Conservation (phyloP, 768 basidiomycete species). For the Mycena pura region DNA sequence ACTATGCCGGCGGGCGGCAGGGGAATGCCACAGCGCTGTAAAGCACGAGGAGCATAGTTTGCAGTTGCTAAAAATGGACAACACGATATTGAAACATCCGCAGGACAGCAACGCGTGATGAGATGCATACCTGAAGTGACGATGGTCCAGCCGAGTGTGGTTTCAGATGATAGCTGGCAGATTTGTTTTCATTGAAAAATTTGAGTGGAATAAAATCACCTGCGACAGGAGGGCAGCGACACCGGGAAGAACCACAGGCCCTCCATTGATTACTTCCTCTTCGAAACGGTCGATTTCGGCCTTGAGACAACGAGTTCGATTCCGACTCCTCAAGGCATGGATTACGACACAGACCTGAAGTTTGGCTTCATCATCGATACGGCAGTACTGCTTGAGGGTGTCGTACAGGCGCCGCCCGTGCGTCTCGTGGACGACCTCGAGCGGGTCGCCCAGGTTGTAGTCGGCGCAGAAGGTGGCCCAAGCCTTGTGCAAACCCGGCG, state of each 20-base stretch:
- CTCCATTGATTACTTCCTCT: constrained; percentile 69
- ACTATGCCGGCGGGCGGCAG: constrained; percentile 66
- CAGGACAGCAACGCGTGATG: background rate
- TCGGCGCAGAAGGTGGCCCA: constrained; percentile 73
- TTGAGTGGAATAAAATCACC: no score
- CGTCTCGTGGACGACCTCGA: constrained; percentile 58
- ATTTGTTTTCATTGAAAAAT: no score
- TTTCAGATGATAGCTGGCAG: constrained; percentile 42
- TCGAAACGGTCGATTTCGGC: constrained; percentile 81
- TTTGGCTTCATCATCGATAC: constrained; percentile 60
- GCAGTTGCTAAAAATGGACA: constrained; percentile 65
- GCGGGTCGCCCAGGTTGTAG: constrained; percentile 60
- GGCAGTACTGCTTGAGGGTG: constrained; percentile 74
- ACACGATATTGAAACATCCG: background rate
- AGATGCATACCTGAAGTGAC: constrained; percentile 73
- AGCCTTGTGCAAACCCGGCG: constrained; percentile 79
- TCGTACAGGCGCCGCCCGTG: constrained; percentile 83
- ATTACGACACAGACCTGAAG: constrained; percentile 55
- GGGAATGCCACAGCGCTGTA: constrained; percentile 67
- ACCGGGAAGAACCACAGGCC: constrained; percentile 72
- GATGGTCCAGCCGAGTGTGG: constrained; percentile 73
- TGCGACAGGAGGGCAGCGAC: constrained; percentile 60
- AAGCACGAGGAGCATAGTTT: constrained; percentile 71
- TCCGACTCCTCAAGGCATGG: background rate
- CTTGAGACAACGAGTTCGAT: constrained; percentile 38